These are phyloP conservation scores for Cladophialophora carrionii DNA, from an alignment of 2,329 filamentous ascomycete species.

Conservation along the genomic window DNA sequence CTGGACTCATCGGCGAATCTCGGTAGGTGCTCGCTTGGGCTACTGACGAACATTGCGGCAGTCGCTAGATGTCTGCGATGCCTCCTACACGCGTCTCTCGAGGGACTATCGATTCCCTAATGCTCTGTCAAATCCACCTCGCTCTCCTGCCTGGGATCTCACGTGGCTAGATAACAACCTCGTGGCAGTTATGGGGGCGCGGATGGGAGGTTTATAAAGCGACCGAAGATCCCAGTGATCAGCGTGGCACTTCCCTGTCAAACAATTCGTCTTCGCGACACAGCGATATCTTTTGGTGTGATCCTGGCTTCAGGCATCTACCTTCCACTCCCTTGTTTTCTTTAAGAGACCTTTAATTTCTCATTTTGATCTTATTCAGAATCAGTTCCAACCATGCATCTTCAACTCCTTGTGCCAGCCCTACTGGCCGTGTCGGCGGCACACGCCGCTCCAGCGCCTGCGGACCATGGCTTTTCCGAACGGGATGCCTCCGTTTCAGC, in stretches of 20 bases:
- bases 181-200: constrained; percentile 16
- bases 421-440: constrained; percentile 21
- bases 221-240: background rate
- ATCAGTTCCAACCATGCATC: constrained; percentile 19
- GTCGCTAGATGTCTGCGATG: constrained; percentile 13
- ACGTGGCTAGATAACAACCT: constrained; percentile 22
- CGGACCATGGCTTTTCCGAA: constrained; percentile 21
- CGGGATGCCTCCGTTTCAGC: constrained; percentile 20
- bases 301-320: constrained; percentile 16
- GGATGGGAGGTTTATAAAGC: constrained; percentile 17
- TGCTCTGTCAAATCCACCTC: background rate
- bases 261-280: constrained; percentile 19
- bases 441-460: constrained; percentile 22
- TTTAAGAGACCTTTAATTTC: background rate
- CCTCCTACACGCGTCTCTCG: background rate
- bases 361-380: background rate
- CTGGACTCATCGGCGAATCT: background rate
- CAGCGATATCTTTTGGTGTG: constrained; percentile 14
- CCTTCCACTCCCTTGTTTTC: constrained; percentile 21
- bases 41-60: constrained; percentile 10
- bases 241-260: constrained; percentile 3
- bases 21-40: constrained; percentile 10
- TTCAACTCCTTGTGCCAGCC: constrained; percentile 24
- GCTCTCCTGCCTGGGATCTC: constrained; percentile 16
- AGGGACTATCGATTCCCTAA: constrained; percentile 13